Evolutionary conservation across 1,284 basidiomycete genomes (phyloP), one percentile per base, ranked within the genome.

Genomic region (Grifola frondosa): DNA sequence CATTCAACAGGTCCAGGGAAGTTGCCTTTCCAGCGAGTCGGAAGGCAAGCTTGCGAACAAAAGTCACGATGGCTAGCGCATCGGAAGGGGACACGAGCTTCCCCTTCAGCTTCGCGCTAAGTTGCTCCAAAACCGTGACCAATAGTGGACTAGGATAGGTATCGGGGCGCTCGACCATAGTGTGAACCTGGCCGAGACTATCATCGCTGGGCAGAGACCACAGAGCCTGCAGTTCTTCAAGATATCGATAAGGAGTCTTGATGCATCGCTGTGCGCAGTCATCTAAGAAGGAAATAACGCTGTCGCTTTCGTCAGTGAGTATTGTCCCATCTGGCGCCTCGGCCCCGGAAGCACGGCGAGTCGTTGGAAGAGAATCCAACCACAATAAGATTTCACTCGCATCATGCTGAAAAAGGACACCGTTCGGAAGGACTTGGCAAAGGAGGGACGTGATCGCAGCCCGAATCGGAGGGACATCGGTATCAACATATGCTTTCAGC

Each of bases 211-310:
- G 42, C n/a, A 48, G 33, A 8, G 49, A 15, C 17, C 50, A 36
- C 20, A 76, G 51, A 0, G 59, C 48, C 21, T 72, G 70, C 42
- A 78, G 62, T 10, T 84, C 81, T 57, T 97, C 94, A 42, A 96
- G 74, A 61, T 97, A 98, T 26, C 83, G 78, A 62, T 95, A 91
- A 0, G 92, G 89, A 1, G 85, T 88, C 66, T 90, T 93, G 50
- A 85, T 59, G 53, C 86, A 92, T n/a, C 91, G 77, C 43, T 88
- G 83, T 6, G 89, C 71, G 58, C 91, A 96, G 34, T 94, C 90
- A 55, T 98, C 94, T 11, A 97, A 53, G 66, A 97, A 94, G 0
- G 69, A 57, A 4, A 90, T 68, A 3, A 94, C 75, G 26, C 75
- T 67, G 9, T 75, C 75, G 34, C 68, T 64, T 59, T 87, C 90